Conservation (phyloP, 495 filamentous ascomycete genomes). For the Aspergillus sparsus region DNA sequence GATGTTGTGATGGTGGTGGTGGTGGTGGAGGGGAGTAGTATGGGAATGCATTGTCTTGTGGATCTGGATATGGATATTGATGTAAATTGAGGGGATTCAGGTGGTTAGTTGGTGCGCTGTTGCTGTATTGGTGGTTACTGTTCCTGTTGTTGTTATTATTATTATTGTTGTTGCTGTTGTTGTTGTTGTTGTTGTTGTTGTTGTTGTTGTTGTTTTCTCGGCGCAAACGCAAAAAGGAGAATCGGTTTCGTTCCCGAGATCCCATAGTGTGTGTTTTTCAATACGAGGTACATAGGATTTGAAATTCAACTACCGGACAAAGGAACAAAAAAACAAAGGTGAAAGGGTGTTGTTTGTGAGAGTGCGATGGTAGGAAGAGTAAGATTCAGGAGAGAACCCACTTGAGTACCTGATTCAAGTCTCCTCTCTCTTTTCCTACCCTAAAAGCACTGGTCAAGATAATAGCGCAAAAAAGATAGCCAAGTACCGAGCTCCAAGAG, state of each 20-base stretch:
- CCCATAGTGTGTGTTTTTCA: not conserved
- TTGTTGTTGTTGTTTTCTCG: not conserved
- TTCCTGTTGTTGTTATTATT: not conserved
- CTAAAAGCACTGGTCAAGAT: too few species aligned
- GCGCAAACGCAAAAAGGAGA: not conserved
- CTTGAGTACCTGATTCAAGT: not conserved
- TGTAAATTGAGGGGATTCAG: not conserved
- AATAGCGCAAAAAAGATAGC: too few species aligned
- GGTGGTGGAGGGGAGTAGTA: not conserved
- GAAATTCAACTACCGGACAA: too few species aligned
- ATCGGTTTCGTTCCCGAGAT: not conserved
- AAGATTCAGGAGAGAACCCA: not conserved
- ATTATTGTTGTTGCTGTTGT: not conserved
- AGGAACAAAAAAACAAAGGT: too few species aligned
- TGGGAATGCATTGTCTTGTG: too few species aligned
- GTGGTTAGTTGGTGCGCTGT: not conserved
- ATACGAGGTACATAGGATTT: too few species aligned
- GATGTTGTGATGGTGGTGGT: not conserved
- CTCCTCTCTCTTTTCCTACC: not conserved
- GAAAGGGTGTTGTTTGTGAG: not conserved
- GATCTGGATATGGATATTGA: not conserved
- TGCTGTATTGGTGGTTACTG: not conserved
- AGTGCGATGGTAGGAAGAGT: not conserved
- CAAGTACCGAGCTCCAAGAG: too few species aligned
- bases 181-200: too few species aligned